A percentile compares a stretch with the other conserved stretches of the same genome.
These are phyloP conservation scores for Aureobasidium lini DNA, from an alignment of 2,329 filamentous ascomycete genomes.

Conservation along the genomic window DNA sequence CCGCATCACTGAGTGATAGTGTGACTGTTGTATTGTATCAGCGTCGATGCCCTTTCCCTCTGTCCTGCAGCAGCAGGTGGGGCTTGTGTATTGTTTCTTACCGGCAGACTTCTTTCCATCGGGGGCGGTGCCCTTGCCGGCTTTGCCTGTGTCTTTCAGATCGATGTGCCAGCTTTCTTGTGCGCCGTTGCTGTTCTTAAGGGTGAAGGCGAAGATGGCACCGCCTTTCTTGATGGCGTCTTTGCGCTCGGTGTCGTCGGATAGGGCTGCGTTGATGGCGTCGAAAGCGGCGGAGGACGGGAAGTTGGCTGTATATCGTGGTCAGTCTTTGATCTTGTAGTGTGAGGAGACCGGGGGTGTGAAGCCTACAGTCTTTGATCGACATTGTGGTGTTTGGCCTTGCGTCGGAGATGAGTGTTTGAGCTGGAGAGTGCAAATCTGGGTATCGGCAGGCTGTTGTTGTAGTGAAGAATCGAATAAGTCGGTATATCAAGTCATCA, in stretches of 20 bases:
- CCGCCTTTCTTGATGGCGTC: slow-evolving; percentile 83
- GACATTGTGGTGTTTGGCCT: neutral
- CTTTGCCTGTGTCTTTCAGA: slow-evolving; percentile 79
- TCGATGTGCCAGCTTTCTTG: slow-evolving; percentile 90
- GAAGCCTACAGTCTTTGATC: slow-evolving; percentile 1
- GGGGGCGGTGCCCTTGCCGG: slow-evolving; percentile 64
- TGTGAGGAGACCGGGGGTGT: neutral
- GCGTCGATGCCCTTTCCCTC: neutral
- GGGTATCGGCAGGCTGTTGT: neutral
- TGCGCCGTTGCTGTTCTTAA: slow-evolving; percentile 80
- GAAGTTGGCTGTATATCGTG: slow-evolving; percentile 41
- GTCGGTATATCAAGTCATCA: neutral
- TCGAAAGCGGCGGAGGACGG: slow-evolving; percentile 90
- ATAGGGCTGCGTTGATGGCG: slow-evolving; percentile 66
- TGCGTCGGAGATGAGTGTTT: neutral
- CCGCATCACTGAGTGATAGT: slow-evolving; percentile 72
- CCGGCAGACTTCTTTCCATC: slow-evolving; percentile 72
- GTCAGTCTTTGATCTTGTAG: neutral
- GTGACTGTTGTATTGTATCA: slow-evolving; percentile 53
- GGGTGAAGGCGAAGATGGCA: slow-evolving; percentile 80
- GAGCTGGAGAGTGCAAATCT: neutral
- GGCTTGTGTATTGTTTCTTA: slow-evolving; percentile 35
- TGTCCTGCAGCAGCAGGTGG: neutral
- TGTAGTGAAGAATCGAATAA: neutral
- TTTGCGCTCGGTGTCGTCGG: slow-evolving; percentile 66